A percentile compares a stretch with the other conserved stretches of the same genome.
These are phyloP conservation scores for Daldinia sp. DNA, from an alignment of 2,329 filamentous ascomycete genomes.

Conservation along the genomic window DNA sequence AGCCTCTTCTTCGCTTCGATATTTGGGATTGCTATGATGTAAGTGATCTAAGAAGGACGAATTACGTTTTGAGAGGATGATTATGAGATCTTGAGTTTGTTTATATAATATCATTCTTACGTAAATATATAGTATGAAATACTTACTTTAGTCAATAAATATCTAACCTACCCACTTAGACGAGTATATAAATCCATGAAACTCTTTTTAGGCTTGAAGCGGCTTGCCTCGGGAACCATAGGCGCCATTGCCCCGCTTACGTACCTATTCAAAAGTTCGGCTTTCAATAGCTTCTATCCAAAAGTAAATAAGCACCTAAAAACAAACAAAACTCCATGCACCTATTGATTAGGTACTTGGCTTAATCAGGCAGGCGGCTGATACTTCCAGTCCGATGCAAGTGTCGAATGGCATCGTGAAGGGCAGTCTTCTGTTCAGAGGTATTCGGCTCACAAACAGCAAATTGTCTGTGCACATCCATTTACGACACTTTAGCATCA, in stretches of 20 bases:
- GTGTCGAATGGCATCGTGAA: constrained; percentile 39
- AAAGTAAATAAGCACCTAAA: background rate
- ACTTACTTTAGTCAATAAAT: constrained; percentile 5
- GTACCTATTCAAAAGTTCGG: background rate
- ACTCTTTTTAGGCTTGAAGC: constrained; percentile 9
- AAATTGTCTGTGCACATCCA: constrained; percentile 28
- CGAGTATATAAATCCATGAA: background rate
- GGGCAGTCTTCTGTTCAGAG: constrained; percentile 43
- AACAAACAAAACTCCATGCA: background rate
- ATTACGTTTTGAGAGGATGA: background rate
- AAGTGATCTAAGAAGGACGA: background rate
- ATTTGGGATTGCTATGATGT: background rate
- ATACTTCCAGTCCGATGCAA: constrained; percentile 41
- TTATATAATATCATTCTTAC: background rate
- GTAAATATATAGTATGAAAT: background rate
- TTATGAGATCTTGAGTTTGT: background rate
- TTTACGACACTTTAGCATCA: constrained; percentile 35
- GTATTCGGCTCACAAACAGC: constrained; percentile 43
- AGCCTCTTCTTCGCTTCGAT: background rate
- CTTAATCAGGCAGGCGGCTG: constrained; percentile 28
- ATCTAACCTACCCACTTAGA: background rate
- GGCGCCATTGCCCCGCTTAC: constrained; percentile 11
- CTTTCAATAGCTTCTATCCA: background rate
- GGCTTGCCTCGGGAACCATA: constrained; percentile 21
- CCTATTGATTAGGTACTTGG: background rate